Percentiles rank a stretch among this genome's conserved stretches.
Conservation (phyloP, 2,329 filamentous ascomycete species). For the Cryoendolithus antarcticus region DNA sequence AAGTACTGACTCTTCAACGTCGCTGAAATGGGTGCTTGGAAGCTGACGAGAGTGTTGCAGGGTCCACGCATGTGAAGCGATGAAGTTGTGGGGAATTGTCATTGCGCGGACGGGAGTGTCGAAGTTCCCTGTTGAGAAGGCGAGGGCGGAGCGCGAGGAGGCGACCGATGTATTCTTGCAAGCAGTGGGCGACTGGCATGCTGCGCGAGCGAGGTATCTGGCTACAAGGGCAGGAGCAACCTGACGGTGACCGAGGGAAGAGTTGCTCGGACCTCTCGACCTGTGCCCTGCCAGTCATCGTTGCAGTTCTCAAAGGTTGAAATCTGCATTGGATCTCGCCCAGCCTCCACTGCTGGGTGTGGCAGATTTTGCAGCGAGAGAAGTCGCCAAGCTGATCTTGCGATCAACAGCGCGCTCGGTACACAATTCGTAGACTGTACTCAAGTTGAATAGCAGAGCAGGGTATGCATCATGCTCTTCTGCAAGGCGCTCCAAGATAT, state of each 20-base stretch:
- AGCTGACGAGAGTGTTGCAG: too few species aligned
- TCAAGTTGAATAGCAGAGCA: slow-evolving; percentile 76
- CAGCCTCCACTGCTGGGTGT: slow-evolving; percentile 16
- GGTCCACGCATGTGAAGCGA: neutral
- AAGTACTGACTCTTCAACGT: too few species aligned
- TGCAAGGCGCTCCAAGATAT: slow-evolving; percentile 54
- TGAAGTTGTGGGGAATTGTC: slow-evolving; percentile 1
- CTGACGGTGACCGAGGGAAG: too few species aligned
- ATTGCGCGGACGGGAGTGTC: slow-evolving; percentile 1
- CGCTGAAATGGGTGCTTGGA: too few species aligned
- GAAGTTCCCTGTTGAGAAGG: slow-evolving; percentile 3
- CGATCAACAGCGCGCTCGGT: slow-evolving; percentile 60
- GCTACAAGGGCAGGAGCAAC: too few species aligned
- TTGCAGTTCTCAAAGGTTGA: slow-evolving; percentile 17
- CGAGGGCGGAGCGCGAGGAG: neutral
- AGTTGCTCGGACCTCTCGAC: too few species aligned
- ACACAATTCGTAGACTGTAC: slow-evolving; percentile 83
- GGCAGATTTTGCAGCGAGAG: slow-evolving; percentile 11
- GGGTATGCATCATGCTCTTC: slow-evolving; percentile 55
- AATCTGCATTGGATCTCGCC: slow-evolving; percentile 18
- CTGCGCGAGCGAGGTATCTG: too few species aligned
- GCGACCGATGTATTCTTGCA: too few species aligned
- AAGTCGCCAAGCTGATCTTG: slow-evolving; percentile 55
- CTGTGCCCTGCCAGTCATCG: neutral
- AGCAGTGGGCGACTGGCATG: too few species aligned